These are phyloP conservation scores for Pyrenochaeta sp. DNA, from an alignment of 2,329 filamentous ascomycete species.

Conservation along the genomic window DNA sequence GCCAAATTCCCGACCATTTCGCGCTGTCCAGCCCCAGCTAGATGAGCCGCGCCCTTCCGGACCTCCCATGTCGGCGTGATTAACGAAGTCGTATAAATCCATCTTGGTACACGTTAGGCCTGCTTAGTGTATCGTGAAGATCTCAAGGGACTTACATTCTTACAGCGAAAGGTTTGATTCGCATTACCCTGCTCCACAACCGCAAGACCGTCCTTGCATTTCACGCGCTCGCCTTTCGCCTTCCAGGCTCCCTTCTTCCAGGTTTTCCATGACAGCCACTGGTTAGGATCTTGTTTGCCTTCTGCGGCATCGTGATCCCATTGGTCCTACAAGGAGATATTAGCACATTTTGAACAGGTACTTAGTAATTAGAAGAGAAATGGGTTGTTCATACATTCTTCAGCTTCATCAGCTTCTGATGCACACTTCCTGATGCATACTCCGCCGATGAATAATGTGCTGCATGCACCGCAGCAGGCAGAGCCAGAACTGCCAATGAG, in stretches of 20 bases:
- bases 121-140: neutral
- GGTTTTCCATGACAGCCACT: constrained; percentile 30
- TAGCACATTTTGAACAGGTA: neutral
- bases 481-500: constrained; percentile 26
- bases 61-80: constrained; percentile 62
- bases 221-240: constrained; percentile 17
- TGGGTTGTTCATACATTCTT: constrained; percentile 23
- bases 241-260: constrained; percentile 21
- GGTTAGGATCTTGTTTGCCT: constrained; percentile 20
- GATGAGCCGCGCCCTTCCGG: constrained; percentile 49
- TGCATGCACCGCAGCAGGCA: constrained; percentile 30
- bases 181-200: constrained; percentile 29
- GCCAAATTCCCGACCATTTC: constrained; percentile 61
- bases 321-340: constrained; percentile 19
- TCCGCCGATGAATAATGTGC: constrained; percentile 29
- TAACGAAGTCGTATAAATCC: constrained; percentile 65
- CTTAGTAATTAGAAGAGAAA: neutral
- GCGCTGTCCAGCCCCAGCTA: constrained; percentile 62
- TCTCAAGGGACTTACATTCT: constrained; percentile 18
- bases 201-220: constrained; percentile 32
- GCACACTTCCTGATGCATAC: constrained; percentile 31
- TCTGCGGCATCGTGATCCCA: constrained; percentile 29
- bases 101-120: constrained; percentile 47
- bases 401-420: constrained; percentile 35
- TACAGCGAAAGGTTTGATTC: constrained; percentile 35